Base-by-base conservation (phyloP, 2,329 filamentous ascomycete species). In the Pseudohalonectria lignicola region DNA sequence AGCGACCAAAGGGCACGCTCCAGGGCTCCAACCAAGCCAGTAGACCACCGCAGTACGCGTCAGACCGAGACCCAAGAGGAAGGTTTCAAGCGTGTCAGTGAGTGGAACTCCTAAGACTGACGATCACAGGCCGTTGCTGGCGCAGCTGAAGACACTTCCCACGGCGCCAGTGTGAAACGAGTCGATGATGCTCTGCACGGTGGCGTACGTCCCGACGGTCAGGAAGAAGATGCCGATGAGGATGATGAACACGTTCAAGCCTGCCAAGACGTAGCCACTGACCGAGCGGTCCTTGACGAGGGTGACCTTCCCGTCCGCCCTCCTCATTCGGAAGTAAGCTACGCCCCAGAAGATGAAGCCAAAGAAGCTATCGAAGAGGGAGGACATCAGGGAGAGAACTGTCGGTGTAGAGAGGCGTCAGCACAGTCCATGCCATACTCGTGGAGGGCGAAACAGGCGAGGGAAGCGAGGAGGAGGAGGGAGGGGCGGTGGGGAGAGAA, bases 281-380 rank as follows among this genome's bases (percentile, higher is more conserved):
- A 78, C 50, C 34, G 71, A 75, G 25, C 72, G 64, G 2, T 61
- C 62, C 44, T 65, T 69, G 36, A 71, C 67, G 23, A 73, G 67
- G 1, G 64, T 60, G 3, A 68, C 53, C 6, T 70, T 67, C 26
- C 75, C 69, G 45, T 85, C 80, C 2, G 73, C 80, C 16, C 63
- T 63, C 34, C 82, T 71, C 82, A 90, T 85, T 40, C 82, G 74
- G 52, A 87, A 73, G 53, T 86, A 90, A 1, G 83, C 84, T 2
- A 86, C 72, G 11, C 82, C 84, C 84, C 84, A 95, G 67, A 94
- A 95, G 53, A 94, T 94, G 67, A 94, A 95, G 18, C 88, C 88
- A 51, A 90, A 90, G 69, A 87, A 90, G 39, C 83, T 90, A 61
- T 94, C 86, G 53, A 94, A 94, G 2, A 94, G 72, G 4, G 86